phyloP scores from a whole-genome alignment of 2,329 filamentous ascomycete genomes.

The Xylogone sp. region DNA sequence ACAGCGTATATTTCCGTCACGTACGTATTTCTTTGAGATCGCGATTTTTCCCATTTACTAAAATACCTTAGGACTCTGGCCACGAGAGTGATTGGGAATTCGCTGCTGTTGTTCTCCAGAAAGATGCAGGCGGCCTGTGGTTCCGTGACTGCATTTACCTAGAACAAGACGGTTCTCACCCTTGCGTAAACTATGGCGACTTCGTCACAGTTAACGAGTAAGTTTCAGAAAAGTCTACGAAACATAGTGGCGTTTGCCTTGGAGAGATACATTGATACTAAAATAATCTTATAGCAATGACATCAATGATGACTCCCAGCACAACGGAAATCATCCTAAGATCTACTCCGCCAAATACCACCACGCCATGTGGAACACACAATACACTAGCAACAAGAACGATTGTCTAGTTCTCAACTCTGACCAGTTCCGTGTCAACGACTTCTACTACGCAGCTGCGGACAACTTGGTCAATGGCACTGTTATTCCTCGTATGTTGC shows the following conservation, averaged over 20 bases:
- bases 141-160: conserved; percentile 14
- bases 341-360: not conserved
- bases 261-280: not conserved
- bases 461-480: not conserved
- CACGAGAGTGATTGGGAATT: conserved; percentile 19
- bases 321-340: not conserved
- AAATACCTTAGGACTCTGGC: conserved; percentile 12
- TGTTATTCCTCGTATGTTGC: not conserved
- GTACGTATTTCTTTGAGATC: not conserved
- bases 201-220: conserved; percentile 11
- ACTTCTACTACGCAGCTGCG: not conserved
- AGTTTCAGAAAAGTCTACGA: not conserved
- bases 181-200: conserved; percentile 9
- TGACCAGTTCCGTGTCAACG: not conserved
- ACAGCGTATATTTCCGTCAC: conserved; percentile 17
- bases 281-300: not conserved
- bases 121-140: conserved; percentile 10
- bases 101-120: conserved; percentile 13
- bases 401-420: not conserved
- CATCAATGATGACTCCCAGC: not conserved
- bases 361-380: not conserved
- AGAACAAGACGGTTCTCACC: conserved; percentile 15
- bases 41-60: not conserved
- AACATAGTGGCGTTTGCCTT: not conserved
- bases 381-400: not conserved